Evolutionary conservation across 169 alveolate species (phyloP).

Genomic region (Perkinsus chesapeaki): DNA sequence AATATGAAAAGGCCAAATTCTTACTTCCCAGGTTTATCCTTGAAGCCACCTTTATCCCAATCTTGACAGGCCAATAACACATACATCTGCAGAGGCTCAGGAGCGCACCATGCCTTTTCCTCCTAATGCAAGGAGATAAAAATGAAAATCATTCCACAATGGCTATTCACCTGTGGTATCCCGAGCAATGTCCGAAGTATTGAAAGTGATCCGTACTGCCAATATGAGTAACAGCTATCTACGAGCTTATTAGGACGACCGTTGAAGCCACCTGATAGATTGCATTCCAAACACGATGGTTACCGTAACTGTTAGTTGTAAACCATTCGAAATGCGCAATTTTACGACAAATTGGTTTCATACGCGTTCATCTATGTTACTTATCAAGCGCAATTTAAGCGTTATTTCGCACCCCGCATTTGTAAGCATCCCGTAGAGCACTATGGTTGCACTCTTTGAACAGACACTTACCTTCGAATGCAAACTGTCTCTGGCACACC

Average conservation of each 20-base stretch:
- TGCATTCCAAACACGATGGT: too few species aligned
- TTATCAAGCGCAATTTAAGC: too few species aligned
- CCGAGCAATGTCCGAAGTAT: constrained; percentile 44
- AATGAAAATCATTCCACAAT: neutral
- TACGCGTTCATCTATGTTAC: too few species aligned
- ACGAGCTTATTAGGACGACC: constrained; percentile 89
- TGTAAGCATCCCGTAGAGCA: too few species aligned
- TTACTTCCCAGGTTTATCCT: constrained; percentile 81
- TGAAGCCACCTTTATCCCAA: constrained; percentile 58
- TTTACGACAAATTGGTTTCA: too few species aligned
- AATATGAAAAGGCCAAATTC: too few species aligned
- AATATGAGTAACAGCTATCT: constrained; percentile 86
- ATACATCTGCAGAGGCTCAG: constrained; percentile 24
- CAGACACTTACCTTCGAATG: neutral
- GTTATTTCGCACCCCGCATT: too few species aligned
- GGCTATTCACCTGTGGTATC: constrained; percentile 12
- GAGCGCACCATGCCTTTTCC: neutral
- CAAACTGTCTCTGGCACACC: neutral
- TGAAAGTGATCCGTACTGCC: constrained; percentile 77
- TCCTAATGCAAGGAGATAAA: constrained; percentile 10
- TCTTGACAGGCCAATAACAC: constrained; percentile 33
- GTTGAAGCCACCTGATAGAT: constrained; percentile 57
- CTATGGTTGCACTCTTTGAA: too few species aligned
- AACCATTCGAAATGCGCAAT: too few species aligned
- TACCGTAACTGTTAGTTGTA: too few species aligned